Base-by-base conservation (phyloP, 2,329 filamentous ascomycete species). In the Fusarium coicis region DNA sequence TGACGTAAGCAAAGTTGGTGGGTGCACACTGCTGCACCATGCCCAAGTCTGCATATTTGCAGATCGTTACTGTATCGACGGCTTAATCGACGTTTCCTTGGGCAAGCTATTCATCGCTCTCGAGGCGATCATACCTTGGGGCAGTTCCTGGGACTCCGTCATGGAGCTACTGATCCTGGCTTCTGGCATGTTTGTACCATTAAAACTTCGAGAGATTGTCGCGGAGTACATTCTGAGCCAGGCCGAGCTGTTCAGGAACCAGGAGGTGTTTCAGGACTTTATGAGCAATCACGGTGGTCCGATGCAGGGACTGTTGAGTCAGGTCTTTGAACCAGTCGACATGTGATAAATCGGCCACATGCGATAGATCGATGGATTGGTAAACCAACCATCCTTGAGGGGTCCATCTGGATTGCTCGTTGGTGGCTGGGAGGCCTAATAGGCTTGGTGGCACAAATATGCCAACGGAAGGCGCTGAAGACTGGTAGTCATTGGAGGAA, bases 101-200 rank as follows among this genome's bases (percentile, higher is more conserved):
- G 15, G 15, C 0, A 54, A 54, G 23, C 7, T 28, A 1, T 54
- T 54, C 15, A 3, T 40, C 10, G 23, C 5, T 1, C 15, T 54
- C 1, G 34, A 54, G 2, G 50, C 14, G 0, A 39, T 14, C 0
- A 28, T 40, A 9, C 34, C 34, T 10, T 39, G 34, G 23, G 34
- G 50, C 5, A 4, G 16, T 9, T 16, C 19, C 2, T 40, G 34
- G 34, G 4, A n/a, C 2, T 2, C 7, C 4, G 11, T 40, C 7
- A 54, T 40, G 34, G 34, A 28, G 1, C 15, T 54, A 1, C 19
- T 54, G 2, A 0, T 28, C 2, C 10, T 54, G 15, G 15, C 23
- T 10, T 28, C 50, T 1, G 50, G 19, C 5, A 28, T 10, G 2
- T 28, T 18, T 2, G 34, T 40, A 9, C 50, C 50, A 0, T 0